Evolutionary conservation across 2,329 filamentous ascomycete genomes (phyloP).

Genomic region (Colletotrichum lupini): DNA sequence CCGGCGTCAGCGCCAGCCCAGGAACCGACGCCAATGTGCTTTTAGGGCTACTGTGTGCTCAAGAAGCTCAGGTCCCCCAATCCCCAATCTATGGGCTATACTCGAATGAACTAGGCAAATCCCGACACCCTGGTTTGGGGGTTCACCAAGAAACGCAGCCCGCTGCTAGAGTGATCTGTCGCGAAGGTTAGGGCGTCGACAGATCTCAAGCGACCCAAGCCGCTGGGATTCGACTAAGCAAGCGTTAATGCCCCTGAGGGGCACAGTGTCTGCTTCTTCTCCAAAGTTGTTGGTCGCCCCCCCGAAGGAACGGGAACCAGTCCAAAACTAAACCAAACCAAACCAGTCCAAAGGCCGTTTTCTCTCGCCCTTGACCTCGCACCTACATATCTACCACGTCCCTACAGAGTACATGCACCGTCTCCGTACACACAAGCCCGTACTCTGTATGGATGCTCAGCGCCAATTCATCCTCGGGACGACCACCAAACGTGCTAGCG

Average conservation of each 20-base stretch:
- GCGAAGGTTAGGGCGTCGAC: conserved; percentile 37
- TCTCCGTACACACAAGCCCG: not conserved
- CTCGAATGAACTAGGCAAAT: conserved; percentile 34
- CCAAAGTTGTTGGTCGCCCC: conserved; percentile 21
- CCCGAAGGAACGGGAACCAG: conserved; percentile 9
- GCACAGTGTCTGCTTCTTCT: conserved; percentile 33
- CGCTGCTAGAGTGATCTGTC: conserved; percentile 37
- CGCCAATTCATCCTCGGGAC: conserved; percentile 15
- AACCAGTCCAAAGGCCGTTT: conserved; percentile 23
- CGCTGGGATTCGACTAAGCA: conserved; percentile 36
- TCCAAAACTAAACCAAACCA: not conserved
- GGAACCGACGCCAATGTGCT: conserved; percentile 26
- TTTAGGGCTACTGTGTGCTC: conserved; percentile 15
- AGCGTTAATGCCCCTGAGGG: conserved; percentile 36
- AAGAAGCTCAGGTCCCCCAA: conserved; percentile 20
- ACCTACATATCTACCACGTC: conserved; percentile 5
- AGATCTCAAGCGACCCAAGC: conserved; percentile 38
- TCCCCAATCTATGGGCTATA: conserved; percentile 13
- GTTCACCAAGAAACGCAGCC: conserved; percentile 37
- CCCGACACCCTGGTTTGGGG: conserved; percentile 37
- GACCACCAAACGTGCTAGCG: conserved; percentile 13
- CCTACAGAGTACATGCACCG: not conserved
- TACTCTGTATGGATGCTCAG: not conserved
- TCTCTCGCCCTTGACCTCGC: conserved; percentile 17
- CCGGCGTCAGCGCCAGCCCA: conserved; percentile 7